Evolutionary conservation across 2,329 filamentous ascomycete species (phyloP).

Genomic region (Aspergillus spinulosporus): DNA sequence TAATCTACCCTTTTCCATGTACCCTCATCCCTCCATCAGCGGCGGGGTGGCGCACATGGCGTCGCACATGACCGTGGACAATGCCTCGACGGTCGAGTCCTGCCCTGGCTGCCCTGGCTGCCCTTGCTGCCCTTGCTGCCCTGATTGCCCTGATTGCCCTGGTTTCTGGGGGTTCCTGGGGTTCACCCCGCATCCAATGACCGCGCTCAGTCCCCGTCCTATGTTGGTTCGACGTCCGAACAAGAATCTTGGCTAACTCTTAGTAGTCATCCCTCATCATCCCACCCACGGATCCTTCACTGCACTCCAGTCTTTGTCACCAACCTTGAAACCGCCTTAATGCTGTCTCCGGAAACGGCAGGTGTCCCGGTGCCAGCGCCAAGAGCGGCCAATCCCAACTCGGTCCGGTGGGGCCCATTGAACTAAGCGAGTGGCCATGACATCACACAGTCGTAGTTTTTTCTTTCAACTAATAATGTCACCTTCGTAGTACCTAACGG

Average conservation of each 20-base stretch:
- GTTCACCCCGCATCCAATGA: not conserved
- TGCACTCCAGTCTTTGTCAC: no score
- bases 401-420: not conserved
- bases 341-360: not conserved
- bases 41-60: no score
- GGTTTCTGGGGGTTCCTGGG: not conserved
- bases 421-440: not conserved
- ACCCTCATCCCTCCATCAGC: no score
- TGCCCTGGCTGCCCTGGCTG: not conserved
- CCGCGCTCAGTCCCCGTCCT: not conserved
- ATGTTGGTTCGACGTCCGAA: no score
- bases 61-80: not conserved
- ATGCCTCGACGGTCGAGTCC: not conserved
- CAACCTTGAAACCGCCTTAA: no score
- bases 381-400: not conserved
- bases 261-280: not conserved
- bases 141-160: not conserved
- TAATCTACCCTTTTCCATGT: no score
- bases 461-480: not conserved
- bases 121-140: not conserved
- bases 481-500: not conserved
- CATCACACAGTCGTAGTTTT: not conserved
- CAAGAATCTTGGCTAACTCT: no score
- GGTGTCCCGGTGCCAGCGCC: not conserved
- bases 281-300: constrained; percentile 3